Conservation (phyloP, 176 grass and related monocot species). For the Triticum dicoccoides region DNA sequence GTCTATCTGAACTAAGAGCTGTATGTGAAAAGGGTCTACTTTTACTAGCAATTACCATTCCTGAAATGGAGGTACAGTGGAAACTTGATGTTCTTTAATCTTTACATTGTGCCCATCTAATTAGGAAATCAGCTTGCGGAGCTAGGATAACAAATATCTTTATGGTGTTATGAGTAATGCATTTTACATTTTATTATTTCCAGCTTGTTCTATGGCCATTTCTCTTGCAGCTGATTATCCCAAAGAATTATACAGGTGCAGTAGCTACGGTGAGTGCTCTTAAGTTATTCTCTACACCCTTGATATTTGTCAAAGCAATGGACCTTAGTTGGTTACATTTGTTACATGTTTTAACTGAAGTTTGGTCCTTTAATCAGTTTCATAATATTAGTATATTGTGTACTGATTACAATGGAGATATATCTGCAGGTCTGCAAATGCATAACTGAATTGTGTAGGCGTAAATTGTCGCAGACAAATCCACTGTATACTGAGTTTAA, state of each 20-base stretch:
- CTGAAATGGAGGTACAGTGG: conserved; percentile 95
- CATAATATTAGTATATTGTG: background rate
- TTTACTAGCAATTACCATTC: conserved; percentile 95
- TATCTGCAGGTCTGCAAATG: conserved; percentile 89
- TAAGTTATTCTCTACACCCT: conserved; percentile 16
- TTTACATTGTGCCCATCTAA: conserved; percentile 2
- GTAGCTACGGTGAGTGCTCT: conserved; percentile 67
- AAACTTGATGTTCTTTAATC: conserved; percentile 12
- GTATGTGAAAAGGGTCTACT: conserved; percentile 96
- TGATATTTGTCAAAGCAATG: conserved; percentile 12
- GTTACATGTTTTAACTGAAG: conserved; percentile 8
- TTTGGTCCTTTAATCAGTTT: conserved; percentile 16
- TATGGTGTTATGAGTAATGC: conserved; percentile 10
- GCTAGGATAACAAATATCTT: conserved; percentile 1
- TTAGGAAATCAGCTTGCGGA: conserved; percentile 2
- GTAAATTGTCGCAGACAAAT: conserved; percentile 66
- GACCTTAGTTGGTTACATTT: conserved; percentile 13
- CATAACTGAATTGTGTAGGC: conserved; percentile 91
- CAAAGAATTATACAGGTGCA: conserved; percentile 84
- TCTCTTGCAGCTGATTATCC: conserved; percentile 94
- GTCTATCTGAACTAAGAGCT: conserved; percentile 76
- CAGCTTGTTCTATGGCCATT: conserved; percentile 98
- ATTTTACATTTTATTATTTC: conserved; percentile 26
- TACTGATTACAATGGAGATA: conserved; percentile 30
- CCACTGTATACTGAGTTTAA: conserved; percentile 69